Base-by-base conservation (phyloP, 176 grass and related monocot species). In the Triticum timopheevii region DNA sequence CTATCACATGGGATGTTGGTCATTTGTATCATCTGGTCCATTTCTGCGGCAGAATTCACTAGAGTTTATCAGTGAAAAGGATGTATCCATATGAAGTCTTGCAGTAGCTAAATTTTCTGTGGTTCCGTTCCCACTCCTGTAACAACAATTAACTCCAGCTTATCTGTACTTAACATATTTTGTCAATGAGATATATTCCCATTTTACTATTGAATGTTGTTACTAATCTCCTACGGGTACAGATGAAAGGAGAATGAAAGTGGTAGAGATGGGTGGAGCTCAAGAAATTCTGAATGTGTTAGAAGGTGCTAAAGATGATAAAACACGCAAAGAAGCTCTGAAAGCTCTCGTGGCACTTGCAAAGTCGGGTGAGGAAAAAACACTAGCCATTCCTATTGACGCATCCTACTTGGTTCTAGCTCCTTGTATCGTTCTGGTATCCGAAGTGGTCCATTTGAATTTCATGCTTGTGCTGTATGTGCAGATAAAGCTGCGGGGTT, bases 231-330 rank as follows among this genome's bases (percentile, higher is more conserved):
- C 9, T 52, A 3, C 34, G 69, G 5, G 8, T 75, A 75, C 84
- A 98, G 93, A 94, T 84, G 87, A 82, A 89, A 98, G 92, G 73
- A 96, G 90, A 87, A 98, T 98, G 93, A 98, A 92, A 73, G 88
- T 98, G 28, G 90, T 98, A 76, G 93, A 98, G 75, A 91, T 94
- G 90, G 92, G 96, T 1, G 96, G 93, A 83, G 96, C 96, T 77
- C 87, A 89, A 79, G 90, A 92, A 85, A 90, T 98, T 77, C 78
- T 98, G n/a, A 94, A 91, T 82, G 88, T 94, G 78, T 84, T 98
- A 67, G 88, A 92, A 86, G 82, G 22, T 83, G 93, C 90, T 76
- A 91, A 93, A 89, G 96, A 98, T 90, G 93, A 96, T 35, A 98
- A 96, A 81, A 98, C 96, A 77, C 90, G 93, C 3, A 98, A 94